These are phyloP conservation scores for Phalaenopsis aphrodite DNA, from an alignment of 106 monocot species.

Conservation along the genomic window DNA sequence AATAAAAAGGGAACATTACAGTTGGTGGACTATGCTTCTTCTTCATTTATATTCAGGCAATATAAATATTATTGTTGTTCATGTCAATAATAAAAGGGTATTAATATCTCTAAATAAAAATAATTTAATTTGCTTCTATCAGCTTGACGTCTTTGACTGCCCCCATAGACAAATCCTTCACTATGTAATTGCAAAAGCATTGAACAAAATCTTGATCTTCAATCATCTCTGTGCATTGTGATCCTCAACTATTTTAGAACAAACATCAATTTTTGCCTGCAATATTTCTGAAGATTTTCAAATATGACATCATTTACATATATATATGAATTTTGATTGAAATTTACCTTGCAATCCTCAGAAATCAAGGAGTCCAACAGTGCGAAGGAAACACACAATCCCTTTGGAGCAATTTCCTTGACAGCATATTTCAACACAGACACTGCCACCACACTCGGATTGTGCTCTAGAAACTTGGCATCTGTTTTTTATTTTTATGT, in stretches of 20 bases:
- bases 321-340: neutral
- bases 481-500: slow-evolving; percentile 4
- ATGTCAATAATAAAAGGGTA: neutral
- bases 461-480: slow-evolving; percentile 10
- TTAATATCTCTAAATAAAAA: neutral
- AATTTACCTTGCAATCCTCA: slow-evolving; percentile 10
- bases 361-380: slow-evolving; percentile 15
- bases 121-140: neutral
- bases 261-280: slow-evolving; percentile 11
- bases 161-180: too few species aligned
- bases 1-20: neutral
- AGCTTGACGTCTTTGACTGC: too few species aligned
- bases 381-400: neutral
- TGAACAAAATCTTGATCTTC: neutral
- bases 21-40: neutral
- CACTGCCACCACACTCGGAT: slow-evolving; percentile 6
- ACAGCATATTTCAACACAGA: slow-evolving; percentile 16
- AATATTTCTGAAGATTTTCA: neutral
- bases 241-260: slow-evolving; percentile 8
- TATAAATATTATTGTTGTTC: neutral
- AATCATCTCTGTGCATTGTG: neutral
- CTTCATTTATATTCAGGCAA: neutral
- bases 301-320: neutral
- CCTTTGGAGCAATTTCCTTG: slow-evolving; percentile 5
- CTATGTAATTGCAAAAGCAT: neutral